A percentile compares a stretch with the other conserved stretches of the same genome.
Evolutionary conservation across 441 rosid genomes (phyloP).

Genomic region (Gossypium aridum): DNA sequence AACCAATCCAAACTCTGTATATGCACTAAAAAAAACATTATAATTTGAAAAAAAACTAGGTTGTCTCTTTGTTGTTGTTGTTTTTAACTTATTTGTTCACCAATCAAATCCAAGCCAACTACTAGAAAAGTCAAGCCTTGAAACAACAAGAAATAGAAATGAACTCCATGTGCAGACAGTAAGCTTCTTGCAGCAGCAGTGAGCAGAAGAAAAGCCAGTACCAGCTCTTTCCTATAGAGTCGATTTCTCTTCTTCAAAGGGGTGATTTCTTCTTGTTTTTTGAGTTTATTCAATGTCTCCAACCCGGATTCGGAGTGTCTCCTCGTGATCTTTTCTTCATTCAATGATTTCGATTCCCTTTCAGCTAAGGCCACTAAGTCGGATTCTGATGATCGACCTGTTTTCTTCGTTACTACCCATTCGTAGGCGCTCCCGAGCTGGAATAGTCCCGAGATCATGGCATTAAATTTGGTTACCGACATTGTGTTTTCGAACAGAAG

Average conservation of each 20-base stretch:
- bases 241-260: conserved; percentile 41
- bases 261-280: conserved; percentile 40
- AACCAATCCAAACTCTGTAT: conserved; percentile 16
- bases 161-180: conserved; percentile 81
- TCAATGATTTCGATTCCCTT: conserved; percentile 46
- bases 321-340: conserved; percentile 53
- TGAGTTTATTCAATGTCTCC: conserved; percentile 56
- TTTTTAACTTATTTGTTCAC: conserved; percentile 74
- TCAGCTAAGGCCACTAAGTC: conserved; percentile 74
- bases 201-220: conserved; percentile 72
- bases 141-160: conserved; percentile 84
- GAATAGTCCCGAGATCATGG: conserved; percentile 90
- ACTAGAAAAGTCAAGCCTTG: conserved; percentile 82
- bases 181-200: conserved; percentile 86
- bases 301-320: conserved; percentile 73
- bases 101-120: conserved; percentile 90
- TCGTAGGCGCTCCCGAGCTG: conserved; percentile 93
- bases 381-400: conserved; percentile 83
- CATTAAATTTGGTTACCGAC: conserved; percentile 94
- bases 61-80: neutral
- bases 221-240: conserved; percentile 74
- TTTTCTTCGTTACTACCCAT: conserved; percentile 90
- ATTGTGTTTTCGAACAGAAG: conserved; percentile 91
- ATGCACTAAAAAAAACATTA: conserved; percentile 6
- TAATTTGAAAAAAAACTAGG: neutral